These are phyloP conservation scores for Calophaca sinica DNA, from an alignment of 306 rosid species.

Conservation along the genomic window DNA sequence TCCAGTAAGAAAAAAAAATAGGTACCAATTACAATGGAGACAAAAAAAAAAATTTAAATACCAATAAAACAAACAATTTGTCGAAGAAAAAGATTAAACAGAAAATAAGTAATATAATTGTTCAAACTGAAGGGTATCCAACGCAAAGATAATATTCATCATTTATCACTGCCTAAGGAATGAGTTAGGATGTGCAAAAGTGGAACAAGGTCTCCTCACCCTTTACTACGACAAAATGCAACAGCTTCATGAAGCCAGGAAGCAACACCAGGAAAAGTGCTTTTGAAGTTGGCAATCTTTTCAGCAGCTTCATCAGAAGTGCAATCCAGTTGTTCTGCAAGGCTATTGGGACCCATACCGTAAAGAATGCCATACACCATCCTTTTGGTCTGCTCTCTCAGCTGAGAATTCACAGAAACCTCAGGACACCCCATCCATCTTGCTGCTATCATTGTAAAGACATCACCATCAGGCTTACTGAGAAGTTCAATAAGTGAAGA, in stretches of 20 bases:
- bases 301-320: constrained; percentile 78
- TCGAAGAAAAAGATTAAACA: constrained; percentile 24
- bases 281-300: constrained; percentile 80
- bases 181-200: constrained; percentile 37
- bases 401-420: constrained; percentile 66
- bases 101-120: not conserved
- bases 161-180: constrained; percentile 3
- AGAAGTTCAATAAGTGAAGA: constrained; percentile 76
- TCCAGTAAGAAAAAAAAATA: constrained; percentile 16
- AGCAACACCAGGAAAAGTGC: constrained; percentile 89
- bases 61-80: not conserved
- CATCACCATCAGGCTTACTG: constrained; percentile 78
- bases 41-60: not conserved
- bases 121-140: constrained; percentile 28
- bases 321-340: constrained; percentile 87
- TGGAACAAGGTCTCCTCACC: constrained; percentile 63
- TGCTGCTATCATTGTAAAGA: constrained; percentile 87
- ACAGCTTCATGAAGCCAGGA: constrained; percentile 90
- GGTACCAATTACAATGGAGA: not conserved
- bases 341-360: constrained; percentile 94
- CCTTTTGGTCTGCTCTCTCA: constrained; percentile 89
- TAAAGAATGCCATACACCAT: constrained; percentile 96
- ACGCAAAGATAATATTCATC: constrained; percentile 27
- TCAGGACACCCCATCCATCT: constrained; percentile 86
- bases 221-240: constrained; percentile 75